Conservation (phyloP, 2,329 filamentous ascomycete genomes). For the Clathrospora elynae region DNA sequence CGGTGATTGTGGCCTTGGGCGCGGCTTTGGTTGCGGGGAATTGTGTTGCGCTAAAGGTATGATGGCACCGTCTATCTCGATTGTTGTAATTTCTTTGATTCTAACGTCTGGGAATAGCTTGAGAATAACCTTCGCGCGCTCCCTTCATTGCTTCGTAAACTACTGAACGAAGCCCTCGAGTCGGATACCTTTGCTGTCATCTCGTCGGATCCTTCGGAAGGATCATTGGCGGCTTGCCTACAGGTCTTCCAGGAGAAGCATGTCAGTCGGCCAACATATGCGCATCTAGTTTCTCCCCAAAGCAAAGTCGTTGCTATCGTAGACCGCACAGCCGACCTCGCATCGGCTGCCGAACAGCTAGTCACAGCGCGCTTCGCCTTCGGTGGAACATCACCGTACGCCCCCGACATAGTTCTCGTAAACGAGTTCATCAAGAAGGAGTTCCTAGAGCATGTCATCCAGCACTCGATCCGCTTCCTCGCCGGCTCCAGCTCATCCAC, state of each 20-base stretch:
- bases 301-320: constrained; percentile 60
- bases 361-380: constrained; percentile 61
- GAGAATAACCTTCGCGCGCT: constrained; percentile 50
- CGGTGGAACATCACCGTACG: constrained; percentile 63
- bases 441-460: constrained; percentile 58
- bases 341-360: constrained; percentile 59
- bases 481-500: constrained; percentile 18
- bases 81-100: too few species aligned
- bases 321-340: constrained; percentile 63
- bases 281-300: constrained; percentile 45
- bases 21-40: constrained; percentile 59
- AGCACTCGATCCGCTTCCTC: constrained; percentile 44
- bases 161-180: constrained; percentile 53
- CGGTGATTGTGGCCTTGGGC: constrained; percentile 40
- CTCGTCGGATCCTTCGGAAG: constrained; percentile 36
- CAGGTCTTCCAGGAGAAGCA: constrained; percentile 43
- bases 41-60: constrained; percentile 57
- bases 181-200: constrained; percentile 56
- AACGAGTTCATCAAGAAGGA: constrained; percentile 65
- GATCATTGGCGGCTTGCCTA: constrained; percentile 31
- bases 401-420: constrained; percentile 67
- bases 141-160: constrained; percentile 43
- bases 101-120: constrained; percentile 32
- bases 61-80: too few species aligned
- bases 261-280: constrained; percentile 17